Base-by-base conservation (phyloP, 2,329 filamentous ascomycete genomes). In the Endothia cerciana region DNA sequence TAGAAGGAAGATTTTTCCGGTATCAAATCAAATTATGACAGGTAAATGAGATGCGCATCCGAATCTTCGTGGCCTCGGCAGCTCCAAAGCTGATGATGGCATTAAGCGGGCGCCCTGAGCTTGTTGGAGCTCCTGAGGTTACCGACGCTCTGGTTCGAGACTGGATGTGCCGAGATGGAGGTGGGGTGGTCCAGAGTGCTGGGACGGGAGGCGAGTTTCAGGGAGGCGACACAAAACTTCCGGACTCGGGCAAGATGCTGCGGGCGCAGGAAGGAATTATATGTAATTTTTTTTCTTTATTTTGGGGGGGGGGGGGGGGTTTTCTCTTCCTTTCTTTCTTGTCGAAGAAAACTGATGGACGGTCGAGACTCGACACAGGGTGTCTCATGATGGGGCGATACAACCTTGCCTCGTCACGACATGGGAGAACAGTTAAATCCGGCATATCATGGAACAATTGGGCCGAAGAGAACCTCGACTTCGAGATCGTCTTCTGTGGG, bases 171-270 rank as follows among this genome's bases (percentile, higher is more conserved):
- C 66, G 63, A 65, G 56, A 33, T 65, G 58, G 60, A 47, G 60
- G 63, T 68, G 66, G 60, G 66, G 66, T 65, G 57, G 45, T 63
- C 63, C 66, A 68, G 60, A 58, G 45, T 22, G 66, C 22, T 61
- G 66, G 66, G 60, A 65, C 63, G 60, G 49, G 40, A 51, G 45
- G 55, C 59, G 45, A 49, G 63, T 47, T 49, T 63, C 56, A 53
- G 60, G 36, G 57, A 47, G 36, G 41, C 30, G 49, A 63, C 19
- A 66, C 47, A 51, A 36, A 33, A 7, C 25, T 30, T 25, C 41
- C 15, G 40, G 40, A 33, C n/a, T 60, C 28, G 7, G 36, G 22
- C 13, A 15, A 19, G 17, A 38, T n/a, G 38, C 28, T 53, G 15
- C 28, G 49, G 25, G 49, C 38, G 10, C 25, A 25, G 43, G 6